These are phyloP conservation scores for Penicillium bialowiezense DNA, from an alignment of 495 filamentous ascomycete genomes.

Conservation along the genomic window DNA sequence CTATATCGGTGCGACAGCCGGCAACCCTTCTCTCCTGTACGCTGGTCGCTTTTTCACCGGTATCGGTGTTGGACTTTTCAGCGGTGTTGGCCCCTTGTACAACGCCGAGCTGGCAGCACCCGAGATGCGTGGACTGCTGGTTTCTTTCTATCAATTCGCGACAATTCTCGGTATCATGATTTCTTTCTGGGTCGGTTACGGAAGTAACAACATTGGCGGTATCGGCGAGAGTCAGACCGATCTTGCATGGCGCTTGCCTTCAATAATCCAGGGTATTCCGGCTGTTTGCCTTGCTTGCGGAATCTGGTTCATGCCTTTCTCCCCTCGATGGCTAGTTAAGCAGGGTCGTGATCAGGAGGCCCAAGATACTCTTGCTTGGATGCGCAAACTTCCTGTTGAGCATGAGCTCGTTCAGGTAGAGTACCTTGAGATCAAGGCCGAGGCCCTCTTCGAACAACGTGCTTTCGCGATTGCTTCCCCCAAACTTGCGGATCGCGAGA, in stretches of 20 bases:
- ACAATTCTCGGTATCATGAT: conserved; percentile 73
- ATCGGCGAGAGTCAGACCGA: conserved; percentile 34
- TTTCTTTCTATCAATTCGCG: conserved; percentile 77
- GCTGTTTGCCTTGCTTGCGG: conserved; percentile 41
- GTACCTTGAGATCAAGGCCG: conserved; percentile 43
- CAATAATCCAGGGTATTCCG: conserved; percentile 48
- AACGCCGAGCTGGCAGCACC: conserved; percentile 73
- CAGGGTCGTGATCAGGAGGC: conserved; percentile 49
- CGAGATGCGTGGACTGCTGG: conserved; percentile 71
- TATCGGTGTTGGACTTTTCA: conserved; percentile 61
- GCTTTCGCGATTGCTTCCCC: conserved; percentile 37
- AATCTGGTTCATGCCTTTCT: conserved; percentile 46
- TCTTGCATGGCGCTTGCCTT: conserved; percentile 48
- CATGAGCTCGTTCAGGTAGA: conserved; percentile 43
- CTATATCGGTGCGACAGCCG: conserved; percentile 47
- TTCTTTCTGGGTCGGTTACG: conserved; percentile 73
- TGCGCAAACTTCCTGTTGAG: conserved; percentile 39
- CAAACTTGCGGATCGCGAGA: conserved; percentile 29
- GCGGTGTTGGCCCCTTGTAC: conserved; percentile 62
- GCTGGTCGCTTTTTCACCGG: conserved; percentile 67
- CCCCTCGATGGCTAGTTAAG: conserved; percentile 47
- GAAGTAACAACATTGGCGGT: conserved; percentile 40
- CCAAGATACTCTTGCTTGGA: conserved; percentile 44
- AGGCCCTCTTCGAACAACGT: conserved; percentile 39
- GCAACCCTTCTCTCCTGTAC: conserved; percentile 59